These are phyloP conservation scores for Penicillium sp. DNA, from an alignment of 2,329 filamentous ascomycete species.

Conservation along the genomic window DNA sequence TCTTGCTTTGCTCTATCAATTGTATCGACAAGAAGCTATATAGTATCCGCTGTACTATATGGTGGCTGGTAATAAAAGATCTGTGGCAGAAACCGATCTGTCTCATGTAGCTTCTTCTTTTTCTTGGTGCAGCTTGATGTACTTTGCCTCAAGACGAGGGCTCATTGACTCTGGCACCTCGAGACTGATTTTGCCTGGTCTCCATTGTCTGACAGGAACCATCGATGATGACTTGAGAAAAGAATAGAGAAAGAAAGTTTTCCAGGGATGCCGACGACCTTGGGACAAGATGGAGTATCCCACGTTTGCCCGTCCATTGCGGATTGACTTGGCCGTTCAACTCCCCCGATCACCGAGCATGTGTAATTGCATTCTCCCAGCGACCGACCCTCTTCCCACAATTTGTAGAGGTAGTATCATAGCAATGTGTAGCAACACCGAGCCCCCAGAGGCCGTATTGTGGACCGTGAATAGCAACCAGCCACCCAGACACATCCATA, in stretches of 20 bases:
- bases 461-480: slow-evolving; percentile 28
- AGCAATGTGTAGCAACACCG: slow-evolving; percentile 14
- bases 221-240: background rate
- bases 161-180: background rate
- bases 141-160: background rate
- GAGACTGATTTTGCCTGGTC: slow-evolving; percentile 18
- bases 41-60: slow-evolving; percentile 58
- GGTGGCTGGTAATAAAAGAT: slow-evolving; percentile 48
- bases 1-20: slow-evolving; percentile 69
- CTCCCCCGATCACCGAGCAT: background rate
- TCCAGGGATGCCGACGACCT: background rate
- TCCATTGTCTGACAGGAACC: background rate
- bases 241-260: background rate
- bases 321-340: slow-evolving; percentile 2
- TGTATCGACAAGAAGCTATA: slow-evolving; percentile 73
- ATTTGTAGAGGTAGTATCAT: background rate
- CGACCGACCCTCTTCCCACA: background rate
- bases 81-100: slow-evolving; percentile 38
- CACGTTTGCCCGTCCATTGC: background rate
- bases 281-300: background rate
- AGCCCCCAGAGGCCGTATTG: slow-evolving; percentile 18
- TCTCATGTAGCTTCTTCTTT: slow-evolving; percentile 28
- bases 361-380: slow-evolving; percentile 1
- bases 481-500: slow-evolving; percentile 22
- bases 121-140: slow-evolving; percentile 26